Evolutionary conservation across 768 basidiomycete genomes (phyloP), one percentile per base, ranked within the genome.

Genomic region (Sporobolomyces roseus): DNA sequence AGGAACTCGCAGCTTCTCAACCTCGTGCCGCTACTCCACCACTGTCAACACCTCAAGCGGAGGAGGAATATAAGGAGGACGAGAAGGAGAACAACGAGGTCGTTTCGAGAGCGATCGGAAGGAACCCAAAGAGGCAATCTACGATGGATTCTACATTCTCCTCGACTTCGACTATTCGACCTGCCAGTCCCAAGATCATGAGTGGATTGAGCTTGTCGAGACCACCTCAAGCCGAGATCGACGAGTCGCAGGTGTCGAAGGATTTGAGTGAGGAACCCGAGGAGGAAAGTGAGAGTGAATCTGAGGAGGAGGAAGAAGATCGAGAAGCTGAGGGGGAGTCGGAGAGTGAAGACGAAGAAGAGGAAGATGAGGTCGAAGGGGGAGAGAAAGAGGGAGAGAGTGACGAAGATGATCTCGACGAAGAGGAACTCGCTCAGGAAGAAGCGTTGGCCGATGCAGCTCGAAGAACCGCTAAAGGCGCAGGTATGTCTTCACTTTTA

Each of bases 401-500:
- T 5, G 61, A 66, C 16, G 70, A 71, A 25, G 65, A 66, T 21
- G 67, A 68, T 30, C 56, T 71, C 1, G 56, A 63, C 17, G 65
- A 35, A 14, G 70, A 71, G n/a, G 70, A 66, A 62, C 59, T 71
- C 2, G 70, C 55, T 19, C 32, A 52, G 27, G 70, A 71, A 35
- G 70, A 71, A 51, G 61, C 61, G 21, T 56, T 71, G n/a, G 61
- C 62, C 3, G 70, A 61, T 23, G 52, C 46, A 33, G 70, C 70
- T n/a, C 52, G 61, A 16, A n/a, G 33, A 6, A 54, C 50, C 21
- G 56, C 65, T 19, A 71, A 67, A 48, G 25, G 48, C 7, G 62
- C 66, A 32, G 70, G 69, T 66, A 12, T 25, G 69, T 13, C 33
- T 43, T 14, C 10, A 7, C 41, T 13, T 8, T 27, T 6, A 1